Evolutionary conservation across 2,329 filamentous ascomycete species (phyloP).

Genomic region (Myriosclerotinia duriaeana): DNA sequence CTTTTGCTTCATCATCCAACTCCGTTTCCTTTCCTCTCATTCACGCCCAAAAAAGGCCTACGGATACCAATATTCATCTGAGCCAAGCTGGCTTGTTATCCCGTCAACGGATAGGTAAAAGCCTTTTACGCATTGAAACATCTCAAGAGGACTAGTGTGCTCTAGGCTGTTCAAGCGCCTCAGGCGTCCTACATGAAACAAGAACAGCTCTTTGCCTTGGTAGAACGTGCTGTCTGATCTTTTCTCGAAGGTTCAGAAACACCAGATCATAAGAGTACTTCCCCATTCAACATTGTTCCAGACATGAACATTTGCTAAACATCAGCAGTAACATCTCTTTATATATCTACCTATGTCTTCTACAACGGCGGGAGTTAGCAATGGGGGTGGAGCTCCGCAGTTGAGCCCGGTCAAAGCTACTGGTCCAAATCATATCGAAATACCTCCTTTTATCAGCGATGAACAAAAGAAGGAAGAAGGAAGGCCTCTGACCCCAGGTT

Average conservation of each 20-base stretch:
- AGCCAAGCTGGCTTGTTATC: background rate
- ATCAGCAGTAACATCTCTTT: constrained; percentile 11
- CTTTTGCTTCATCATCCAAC: background rate
- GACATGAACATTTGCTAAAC: constrained; percentile 7
- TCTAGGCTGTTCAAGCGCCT: constrained; percentile 11
- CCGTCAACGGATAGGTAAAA: background rate
- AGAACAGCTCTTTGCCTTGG: constrained; percentile 14
- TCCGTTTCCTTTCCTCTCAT: background rate
- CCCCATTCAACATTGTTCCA: constrained; percentile 15
- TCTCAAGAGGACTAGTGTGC: constrained; percentile 1
- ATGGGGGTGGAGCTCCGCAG: constrained; percentile 2
- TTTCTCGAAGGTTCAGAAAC: background rate
- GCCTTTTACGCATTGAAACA: constrained; percentile 18
- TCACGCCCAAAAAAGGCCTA: background rate
- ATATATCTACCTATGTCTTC: constrained; percentile 16
- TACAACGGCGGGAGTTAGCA: background rate
- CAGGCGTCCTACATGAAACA: constrained; percentile 9
- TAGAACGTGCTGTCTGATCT: constrained; percentile 9
- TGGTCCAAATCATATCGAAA: background rate
- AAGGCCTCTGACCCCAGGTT: constrained; percentile 11
- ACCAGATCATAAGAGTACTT: constrained; percentile 22
- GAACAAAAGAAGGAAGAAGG: constrained; percentile 13
- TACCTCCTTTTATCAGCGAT: background rate
- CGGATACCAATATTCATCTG: background rate
- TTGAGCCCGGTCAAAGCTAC: background rate